phyloP scores from a whole-genome alignment of 305 asterid genomes.

The Fraxinus sp. region DNA sequence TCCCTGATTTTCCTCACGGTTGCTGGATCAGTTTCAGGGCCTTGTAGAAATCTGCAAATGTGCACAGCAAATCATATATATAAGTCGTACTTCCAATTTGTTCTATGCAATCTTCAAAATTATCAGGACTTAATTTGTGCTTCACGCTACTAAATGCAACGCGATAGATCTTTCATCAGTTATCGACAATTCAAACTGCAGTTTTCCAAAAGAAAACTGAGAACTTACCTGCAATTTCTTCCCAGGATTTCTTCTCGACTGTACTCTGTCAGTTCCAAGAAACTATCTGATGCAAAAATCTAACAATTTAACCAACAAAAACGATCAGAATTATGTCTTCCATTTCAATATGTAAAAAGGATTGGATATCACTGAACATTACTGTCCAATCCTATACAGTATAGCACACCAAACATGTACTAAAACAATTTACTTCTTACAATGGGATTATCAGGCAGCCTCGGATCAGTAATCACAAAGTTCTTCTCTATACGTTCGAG shows the following conservation, averaged over 20 bases:
- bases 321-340: background rate
- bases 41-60: constrained; percentile 83
- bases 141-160: background rate
- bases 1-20: constrained; percentile 85
- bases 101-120: background rate
- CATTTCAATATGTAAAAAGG: background rate
- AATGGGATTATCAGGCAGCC: constrained; percentile 95
- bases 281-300: constrained; percentile 98
- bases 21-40: constrained; percentile 95
- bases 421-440: constrained; percentile 41
- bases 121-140: background rate
- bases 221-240: constrained; percentile 82
- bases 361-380: background rate
- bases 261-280: constrained; percentile 97
- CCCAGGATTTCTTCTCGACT: constrained; percentile 96
- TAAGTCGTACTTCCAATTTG: background rate
- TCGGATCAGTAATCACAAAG: constrained; percentile 95
- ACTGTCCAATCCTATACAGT: background rate
- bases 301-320: constrained; percentile 26
- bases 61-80: background rate
- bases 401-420: background rate
- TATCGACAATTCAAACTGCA: background rate
- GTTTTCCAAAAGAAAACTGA: background rate
- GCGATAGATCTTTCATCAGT: background rate
- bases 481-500: constrained; percentile 98